phyloP scores from a whole-genome alignment of 2,329 filamentous ascomycete genomes.

The Periconia sp. region DNA sequence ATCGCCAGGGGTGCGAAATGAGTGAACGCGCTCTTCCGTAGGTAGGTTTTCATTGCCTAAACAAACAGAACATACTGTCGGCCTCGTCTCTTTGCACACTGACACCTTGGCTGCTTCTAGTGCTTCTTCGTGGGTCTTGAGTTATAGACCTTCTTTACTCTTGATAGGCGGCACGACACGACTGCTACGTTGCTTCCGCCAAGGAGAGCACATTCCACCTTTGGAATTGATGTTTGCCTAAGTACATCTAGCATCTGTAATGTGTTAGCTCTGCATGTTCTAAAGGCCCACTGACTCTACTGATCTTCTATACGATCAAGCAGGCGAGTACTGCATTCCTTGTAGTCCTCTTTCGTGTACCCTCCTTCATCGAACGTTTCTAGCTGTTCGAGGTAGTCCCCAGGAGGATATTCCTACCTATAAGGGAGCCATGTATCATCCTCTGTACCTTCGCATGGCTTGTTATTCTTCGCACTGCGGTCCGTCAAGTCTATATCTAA shows the following conservation, averaged over 20 bases:
- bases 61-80: constrained; percentile 20
- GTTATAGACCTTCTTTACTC: constrained; percentile 11
- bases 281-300: constrained; percentile 23
- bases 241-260: constrained; percentile 19
- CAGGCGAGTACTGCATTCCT: constrained; percentile 20
- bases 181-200: constrained; percentile 2
- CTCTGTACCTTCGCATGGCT: constrained; percentile 3
- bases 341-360: constrained; percentile 24
- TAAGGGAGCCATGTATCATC: constrained; percentile 11
- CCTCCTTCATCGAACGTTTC: constrained; percentile 19
- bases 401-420: constrained; percentile 17
- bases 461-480: constrained; percentile 9
- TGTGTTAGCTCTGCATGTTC: constrained; percentile 11
- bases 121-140: constrained; percentile 10
- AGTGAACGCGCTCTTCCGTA: constrained; percentile 9
- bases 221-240: constrained; percentile 12
- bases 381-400: constrained; percentile 22
- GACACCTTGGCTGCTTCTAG: constrained; percentile 20
- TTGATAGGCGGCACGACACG: constrained; percentile 4
- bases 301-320: constrained; percentile 23
- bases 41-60: constrained; percentile 16
- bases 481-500: constrained; percentile 18
- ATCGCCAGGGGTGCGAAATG: constrained; percentile 15
- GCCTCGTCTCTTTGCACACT: constrained; percentile 20
- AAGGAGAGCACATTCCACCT: constrained; percentile 7